A percentile compares a stretch with the other conserved stretches of the same genome.
Evolutionary conservation across 306 rosid species (phyloP).

Genomic region (Cucumis cinereus): DNA sequence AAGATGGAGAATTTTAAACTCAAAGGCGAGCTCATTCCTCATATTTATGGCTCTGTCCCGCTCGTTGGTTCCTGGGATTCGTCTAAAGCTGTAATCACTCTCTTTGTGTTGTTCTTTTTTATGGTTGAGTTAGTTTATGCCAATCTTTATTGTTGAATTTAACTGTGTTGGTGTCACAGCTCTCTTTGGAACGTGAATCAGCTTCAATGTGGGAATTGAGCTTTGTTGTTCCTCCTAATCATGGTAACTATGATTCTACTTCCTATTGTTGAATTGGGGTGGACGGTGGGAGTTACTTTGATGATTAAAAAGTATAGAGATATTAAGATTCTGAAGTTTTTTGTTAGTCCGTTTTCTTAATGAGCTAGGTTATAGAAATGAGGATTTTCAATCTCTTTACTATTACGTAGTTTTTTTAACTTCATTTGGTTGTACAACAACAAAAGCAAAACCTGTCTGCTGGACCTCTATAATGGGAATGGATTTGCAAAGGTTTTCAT

Average conservation of each 20-base stretch:
- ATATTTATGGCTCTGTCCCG: conserved; percentile 81
- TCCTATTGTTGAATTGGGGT: neutral
- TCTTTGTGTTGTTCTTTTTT: neutral
- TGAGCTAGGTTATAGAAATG: neutral
- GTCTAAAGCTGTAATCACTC: conserved; percentile 58
- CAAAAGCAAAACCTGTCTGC: neutral
- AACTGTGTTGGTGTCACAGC: conserved; percentile 25
- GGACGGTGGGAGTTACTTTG: neutral
- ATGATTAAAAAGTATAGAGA: neutral
- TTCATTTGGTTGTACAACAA: neutral
- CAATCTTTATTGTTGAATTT: neutral
- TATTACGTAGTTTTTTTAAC: neutral
- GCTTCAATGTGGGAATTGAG: conserved; percentile 97
- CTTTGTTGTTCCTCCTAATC: conserved; percentile 96
- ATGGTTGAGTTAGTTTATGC: neutral
- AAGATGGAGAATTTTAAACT: conserved; percentile 86
- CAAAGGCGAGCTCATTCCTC: conserved; percentile 78
- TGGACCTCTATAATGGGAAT: neutral
- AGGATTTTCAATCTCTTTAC: neutral
- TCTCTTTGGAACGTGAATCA: conserved; percentile 82
- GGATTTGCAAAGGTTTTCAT: neutral
- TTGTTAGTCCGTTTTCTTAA: neutral
- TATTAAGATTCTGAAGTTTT: neutral
- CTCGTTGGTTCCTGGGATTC: conserved; percentile 91
- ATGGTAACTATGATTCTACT: conserved; percentile 36